Conservation (phyloP, 345 rosid species). For the Hirschfeldia incana region DNA sequence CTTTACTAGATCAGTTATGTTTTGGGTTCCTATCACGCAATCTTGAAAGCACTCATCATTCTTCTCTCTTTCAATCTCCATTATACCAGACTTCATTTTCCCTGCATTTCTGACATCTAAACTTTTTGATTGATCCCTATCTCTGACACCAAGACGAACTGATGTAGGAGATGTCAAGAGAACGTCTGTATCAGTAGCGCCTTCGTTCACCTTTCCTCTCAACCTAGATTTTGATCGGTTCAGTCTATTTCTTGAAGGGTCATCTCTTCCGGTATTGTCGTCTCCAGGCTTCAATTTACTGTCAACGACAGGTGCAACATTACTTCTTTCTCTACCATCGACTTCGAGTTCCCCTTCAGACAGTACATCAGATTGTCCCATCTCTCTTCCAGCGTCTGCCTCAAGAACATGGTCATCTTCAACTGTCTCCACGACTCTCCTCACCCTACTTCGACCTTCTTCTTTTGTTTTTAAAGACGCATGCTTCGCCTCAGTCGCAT, state of each 20-base stretch:
- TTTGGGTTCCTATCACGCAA: slow-evolving; percentile 76
- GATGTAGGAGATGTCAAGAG: slow-evolving; percentile 64
- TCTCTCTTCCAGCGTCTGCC: slow-evolving; percentile 40
- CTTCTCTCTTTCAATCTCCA: slow-evolving; percentile 63
- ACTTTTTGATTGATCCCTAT: slow-evolving; percentile 49
- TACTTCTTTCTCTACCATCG: slow-evolving; percentile 57
- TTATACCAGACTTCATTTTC: slow-evolving; percentile 46
- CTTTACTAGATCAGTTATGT: slow-evolving; percentile 74
- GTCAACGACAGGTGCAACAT: slow-evolving; percentile 47
- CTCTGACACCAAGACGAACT: slow-evolving; percentile 61
- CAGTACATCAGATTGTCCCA: slow-evolving; percentile 48
- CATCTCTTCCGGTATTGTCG: slow-evolving; percentile 80
- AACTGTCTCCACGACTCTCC: slow-evolving; percentile 61
- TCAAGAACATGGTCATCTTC: slow-evolving; percentile 54
- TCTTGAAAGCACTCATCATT: slow-evolving; percentile 73
- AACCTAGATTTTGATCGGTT: slow-evolving; percentile 63
- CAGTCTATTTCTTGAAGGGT: slow-evolving; percentile 60
- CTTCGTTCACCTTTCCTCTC: slow-evolving; percentile 71
- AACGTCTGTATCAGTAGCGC: slow-evolving; percentile 57
- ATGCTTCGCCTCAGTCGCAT: slow-evolving; percentile 55
- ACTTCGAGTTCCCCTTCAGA: slow-evolving; percentile 48
- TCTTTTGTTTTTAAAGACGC: slow-evolving; percentile 63
- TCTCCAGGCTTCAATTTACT: slow-evolving; percentile 59
- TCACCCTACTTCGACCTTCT: slow-evolving; percentile 68
- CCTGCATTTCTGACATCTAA: slow-evolving; percentile 55